Base-by-base conservation (phyloP, 495 filamentous ascomycete genomes). In the Amorphotheca resinae region DNA sequence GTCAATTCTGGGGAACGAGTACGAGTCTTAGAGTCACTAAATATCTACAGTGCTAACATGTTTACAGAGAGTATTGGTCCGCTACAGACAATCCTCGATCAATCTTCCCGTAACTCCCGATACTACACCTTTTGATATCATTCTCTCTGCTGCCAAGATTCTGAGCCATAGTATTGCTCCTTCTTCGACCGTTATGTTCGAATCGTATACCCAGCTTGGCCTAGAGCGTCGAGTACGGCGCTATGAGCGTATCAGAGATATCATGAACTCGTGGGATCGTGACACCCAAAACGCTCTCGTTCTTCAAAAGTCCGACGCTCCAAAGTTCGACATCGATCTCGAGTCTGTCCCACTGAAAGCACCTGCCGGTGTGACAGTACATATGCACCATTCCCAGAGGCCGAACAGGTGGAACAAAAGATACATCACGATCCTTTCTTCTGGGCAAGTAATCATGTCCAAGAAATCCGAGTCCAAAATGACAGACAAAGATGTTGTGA, bases 261-360 rank as follows among this genome's bases (percentile, higher is more conserved):
- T 94, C 20, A 69, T 95, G 71, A 93, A 89, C 58, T 91, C 87
- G 2, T 98, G 91, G 91, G 77, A 89, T 25, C 62, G 68, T 12
- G 87, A 93, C 56, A 64, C 67, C 1, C 73, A 82, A 48, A 89
- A 91, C 55, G 59, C 65, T 1, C 64, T 95, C 14, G 55, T 80
- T 12, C 59, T 94, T 15, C 47, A 52, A 11, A 62, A 66, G 44
- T 54, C 60, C 1, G 50, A 57, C 21, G 49, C 61, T 15, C 50
- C 56, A 9, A 55, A 64, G 40, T 48, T 33, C 33, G 54, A 53
- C 22, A 33, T 41, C 9, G 73, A 69, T 49, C 63, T 66, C 14
- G 63, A 63, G 40, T 53, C 65, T 63, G 54, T 80, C 12, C 71
- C 82, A 1, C 61, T 50, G 23, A 61, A 72, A n/a, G 66, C 72